Evolutionary conservation across 2,329 filamentous ascomycete species (phyloP).

Genomic region (Fusarium sacchari): DNA sequence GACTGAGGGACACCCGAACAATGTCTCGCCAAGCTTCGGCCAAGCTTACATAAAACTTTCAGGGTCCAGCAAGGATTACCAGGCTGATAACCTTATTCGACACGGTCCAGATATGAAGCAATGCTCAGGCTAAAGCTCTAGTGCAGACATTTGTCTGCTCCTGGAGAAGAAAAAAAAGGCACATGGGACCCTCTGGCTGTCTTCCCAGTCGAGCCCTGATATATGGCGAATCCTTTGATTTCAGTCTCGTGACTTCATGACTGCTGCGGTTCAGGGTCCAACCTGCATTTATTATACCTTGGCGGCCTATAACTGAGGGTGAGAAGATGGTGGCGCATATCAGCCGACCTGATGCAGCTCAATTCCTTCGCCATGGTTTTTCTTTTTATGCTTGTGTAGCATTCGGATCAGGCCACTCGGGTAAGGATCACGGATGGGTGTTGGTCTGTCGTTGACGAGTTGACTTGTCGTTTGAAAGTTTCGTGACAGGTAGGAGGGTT

Average conservation of each 20-base stretch:
- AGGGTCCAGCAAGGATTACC: constrained; percentile 2
- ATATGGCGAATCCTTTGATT: background rate
- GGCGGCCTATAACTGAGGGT: background rate
- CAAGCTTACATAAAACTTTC: constrained; percentile 6
- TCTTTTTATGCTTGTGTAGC: background rate
- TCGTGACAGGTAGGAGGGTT: constrained; percentile 4
- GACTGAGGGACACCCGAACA: background rate
- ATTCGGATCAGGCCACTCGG: background rate
- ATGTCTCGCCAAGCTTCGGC: background rate
- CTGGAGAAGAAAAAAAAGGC: background rate
- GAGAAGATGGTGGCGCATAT: too few relatives aligned
- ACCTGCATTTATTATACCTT: background rate
- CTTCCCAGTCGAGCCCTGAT: background rate
- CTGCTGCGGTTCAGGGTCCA: background rate
- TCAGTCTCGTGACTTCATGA: background rate
- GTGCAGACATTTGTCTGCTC: background rate
- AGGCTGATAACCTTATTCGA: background rate
- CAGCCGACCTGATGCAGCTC: background rate
- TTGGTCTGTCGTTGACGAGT: background rate
- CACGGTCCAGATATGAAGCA: background rate
- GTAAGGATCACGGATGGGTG: background rate
- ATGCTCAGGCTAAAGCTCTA: background rate
- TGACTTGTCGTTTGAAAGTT: constrained; percentile 38
- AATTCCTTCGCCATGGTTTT: background rate
- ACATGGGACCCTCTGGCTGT: background rate